Evolutionary conservation across 208 protist species (phyloP), one percentile per base, ranked within the genome.

Genomic region (Zelonia costaricensis): DNA sequence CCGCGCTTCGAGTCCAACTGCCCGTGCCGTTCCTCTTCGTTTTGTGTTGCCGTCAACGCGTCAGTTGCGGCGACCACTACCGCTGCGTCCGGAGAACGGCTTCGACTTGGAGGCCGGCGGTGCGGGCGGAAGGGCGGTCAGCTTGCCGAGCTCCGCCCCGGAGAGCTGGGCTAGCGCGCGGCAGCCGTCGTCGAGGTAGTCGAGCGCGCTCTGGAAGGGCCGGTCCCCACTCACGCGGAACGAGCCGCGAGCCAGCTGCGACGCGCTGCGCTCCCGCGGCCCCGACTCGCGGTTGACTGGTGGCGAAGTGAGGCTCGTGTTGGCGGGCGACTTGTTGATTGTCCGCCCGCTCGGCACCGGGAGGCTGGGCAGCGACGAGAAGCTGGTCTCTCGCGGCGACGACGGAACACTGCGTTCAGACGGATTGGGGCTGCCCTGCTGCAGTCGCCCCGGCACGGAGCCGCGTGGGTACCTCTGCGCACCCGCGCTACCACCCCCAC

Each of bases 141-240:
- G 45, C 25, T 71, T 62, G 8, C 75, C 55, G 22, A 73, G 22
- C 25, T 49, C 62, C 3, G 27, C 40, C 27, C 72, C 71, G 10
- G 40, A 64, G 33, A 59, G 5, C 48, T 72, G 62, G 1, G 65
- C 33, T 9, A 78, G 63, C 16, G 42, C 60, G 36, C 69, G 65
- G 46, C 78, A 84, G 20, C 64, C 60, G 20, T 80, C 73, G 35
- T 84, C 73, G 55, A 84, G 63, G 63, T 67, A 75, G 57, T 80
- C 73, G 31, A 84, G 48, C 9, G 78, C 78, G 5, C 40, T 59
- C 30, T 56, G 36, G 60, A 74, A 84, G 44, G 40, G 58, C 45
- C 67, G 63, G 3, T 74, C 64, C 36, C 51, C 23, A 43, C 43
- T 58, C 23, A 56, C 69, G 27, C 46, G 30, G 28, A 43, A 39